These are phyloP conservation scores for Psidium guajava DNA, from an alignment of 345 rosid genomes.

Conservation along the genomic window DNA sequence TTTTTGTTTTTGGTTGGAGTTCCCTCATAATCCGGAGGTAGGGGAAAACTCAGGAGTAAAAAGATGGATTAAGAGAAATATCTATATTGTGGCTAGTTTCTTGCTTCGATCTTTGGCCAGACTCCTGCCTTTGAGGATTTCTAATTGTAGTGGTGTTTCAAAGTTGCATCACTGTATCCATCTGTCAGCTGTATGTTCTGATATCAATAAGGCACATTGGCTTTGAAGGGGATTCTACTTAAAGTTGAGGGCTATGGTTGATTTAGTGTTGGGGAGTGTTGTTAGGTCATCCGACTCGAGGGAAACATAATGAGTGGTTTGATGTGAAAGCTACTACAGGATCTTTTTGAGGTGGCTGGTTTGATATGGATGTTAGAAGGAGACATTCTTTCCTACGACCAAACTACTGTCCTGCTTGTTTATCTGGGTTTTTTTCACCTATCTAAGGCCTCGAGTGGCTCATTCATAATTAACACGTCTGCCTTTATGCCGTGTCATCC, in stretches of 20 bases:
- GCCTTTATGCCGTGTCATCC: background rate
- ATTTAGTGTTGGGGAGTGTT: background rate
- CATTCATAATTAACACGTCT: background rate
- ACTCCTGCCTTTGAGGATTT: background rate
- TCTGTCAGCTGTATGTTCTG: background rate
- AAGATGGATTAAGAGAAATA: background rate
- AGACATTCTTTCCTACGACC: background rate
- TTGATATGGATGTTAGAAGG: background rate
- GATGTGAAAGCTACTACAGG: background rate
- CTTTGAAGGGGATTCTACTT: background rate
- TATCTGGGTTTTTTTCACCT: background rate
- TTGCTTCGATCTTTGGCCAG: background rate
- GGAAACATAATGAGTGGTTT: background rate
- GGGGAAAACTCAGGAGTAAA: background rate
- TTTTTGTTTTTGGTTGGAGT: background rate
- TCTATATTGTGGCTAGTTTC: background rate
- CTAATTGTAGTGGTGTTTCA: background rate
- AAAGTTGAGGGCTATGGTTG: background rate
- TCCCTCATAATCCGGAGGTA: background rate
- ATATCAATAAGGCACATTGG: background rate
- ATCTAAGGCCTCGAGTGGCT: background rate
- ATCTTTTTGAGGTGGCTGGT: background rate
- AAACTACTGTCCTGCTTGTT: background rate
- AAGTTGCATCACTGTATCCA: background rate
- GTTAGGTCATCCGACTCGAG: background rate